Conservation (phyloP, 495 filamentous ascomycete genomes). For the Neurospora discreta region DNA sequence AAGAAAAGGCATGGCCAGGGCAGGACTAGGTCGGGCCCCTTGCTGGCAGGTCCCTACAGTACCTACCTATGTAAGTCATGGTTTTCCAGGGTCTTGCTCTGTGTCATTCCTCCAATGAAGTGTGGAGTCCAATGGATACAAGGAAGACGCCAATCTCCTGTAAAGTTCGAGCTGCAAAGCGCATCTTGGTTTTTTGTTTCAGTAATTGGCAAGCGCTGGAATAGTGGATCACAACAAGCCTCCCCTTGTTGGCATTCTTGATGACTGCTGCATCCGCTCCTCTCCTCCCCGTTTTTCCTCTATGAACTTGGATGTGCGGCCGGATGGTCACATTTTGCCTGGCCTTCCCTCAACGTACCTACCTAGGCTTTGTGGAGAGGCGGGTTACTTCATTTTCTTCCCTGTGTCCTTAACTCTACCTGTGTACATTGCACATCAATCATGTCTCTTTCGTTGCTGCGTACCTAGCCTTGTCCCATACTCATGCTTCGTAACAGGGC, state of each 20-base stretch:
- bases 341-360: neutral
- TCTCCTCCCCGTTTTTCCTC: neutral
- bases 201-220: neutral
- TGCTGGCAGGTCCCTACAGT: neutral
- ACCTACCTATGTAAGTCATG: neutral
- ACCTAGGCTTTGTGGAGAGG: neutral
- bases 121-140: neutral
- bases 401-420: neutral
- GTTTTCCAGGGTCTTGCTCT: neutral
- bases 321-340: neutral
- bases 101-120: neutral
- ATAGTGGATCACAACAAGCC: neutral
- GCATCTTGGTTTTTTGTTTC: neutral
- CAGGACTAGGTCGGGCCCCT: neutral
- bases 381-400: neutral
- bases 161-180: neutral
- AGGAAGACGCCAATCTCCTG: neutral
- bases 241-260: neutral
- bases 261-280: neutral
- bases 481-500: neutral
- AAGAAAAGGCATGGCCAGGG: neutral
- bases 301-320: neutral
- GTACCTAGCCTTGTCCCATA: neutral
- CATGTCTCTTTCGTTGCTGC: neutral
- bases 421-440: neutral